Conservation (phyloP, 768 basidiomycete genomes). For the Rhodotorula toruloides region DNA sequence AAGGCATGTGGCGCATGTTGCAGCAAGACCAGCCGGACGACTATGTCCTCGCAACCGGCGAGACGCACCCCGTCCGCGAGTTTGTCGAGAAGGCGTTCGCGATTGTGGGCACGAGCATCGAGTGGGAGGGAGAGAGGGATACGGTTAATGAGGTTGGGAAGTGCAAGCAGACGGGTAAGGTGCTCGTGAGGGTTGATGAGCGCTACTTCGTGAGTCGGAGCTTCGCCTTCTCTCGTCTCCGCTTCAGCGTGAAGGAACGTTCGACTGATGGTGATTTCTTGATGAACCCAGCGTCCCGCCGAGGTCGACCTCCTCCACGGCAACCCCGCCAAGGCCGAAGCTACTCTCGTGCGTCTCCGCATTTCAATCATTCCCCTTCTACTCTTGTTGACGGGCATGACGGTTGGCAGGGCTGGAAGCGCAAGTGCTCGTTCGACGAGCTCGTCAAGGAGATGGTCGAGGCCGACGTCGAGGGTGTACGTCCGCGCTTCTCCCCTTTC, state of each 20-base stretch:
- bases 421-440: conserved; percentile 71
- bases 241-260: no score
- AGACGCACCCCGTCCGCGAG: conserved; percentile 90
- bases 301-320: conserved; percentile 69
- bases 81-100: conserved; percentile 83
- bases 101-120: conserved; percentile 63
- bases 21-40: conserved; percentile 78
- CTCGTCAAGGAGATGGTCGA: conserved; percentile 90
- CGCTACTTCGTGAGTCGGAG: conserved; percentile 83
- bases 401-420: conserved; percentile 67
- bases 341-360: conserved; percentile 51
- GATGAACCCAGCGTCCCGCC: conserved; percentile 13
- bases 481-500: neutral
- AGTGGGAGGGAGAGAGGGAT: conserved; percentile 67
- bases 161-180: conserved; percentile 62
- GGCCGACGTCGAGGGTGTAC: conserved; percentile 61
- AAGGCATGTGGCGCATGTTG: conserved; percentile 97
- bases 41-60: conserved; percentile 91
- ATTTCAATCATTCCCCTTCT: neutral
- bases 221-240: conserved; percentile 64
- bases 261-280: neutral
- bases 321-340: conserved; percentile 84
- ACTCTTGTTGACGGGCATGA: no score
- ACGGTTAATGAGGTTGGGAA: conserved; percentile 66
- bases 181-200: conserved; percentile 76